phyloP scores from a whole-genome alignment of 805 yeast genomes.

The Wickerhamomyces xylosicus region DNA sequence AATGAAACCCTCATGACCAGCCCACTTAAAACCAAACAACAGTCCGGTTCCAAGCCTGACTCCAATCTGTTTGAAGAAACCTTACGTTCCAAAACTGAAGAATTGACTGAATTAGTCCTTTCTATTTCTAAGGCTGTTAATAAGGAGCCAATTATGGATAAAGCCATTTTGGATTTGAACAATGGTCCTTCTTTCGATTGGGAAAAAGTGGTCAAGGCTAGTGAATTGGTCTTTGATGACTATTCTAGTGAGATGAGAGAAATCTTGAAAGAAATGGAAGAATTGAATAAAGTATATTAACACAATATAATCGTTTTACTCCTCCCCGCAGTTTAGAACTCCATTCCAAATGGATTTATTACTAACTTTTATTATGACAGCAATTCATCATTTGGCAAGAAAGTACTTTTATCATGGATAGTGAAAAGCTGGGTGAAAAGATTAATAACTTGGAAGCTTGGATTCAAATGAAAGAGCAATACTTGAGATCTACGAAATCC shows the following conservation, averaged over 20 bases:
- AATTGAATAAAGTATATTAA: constrained; percentile 14
- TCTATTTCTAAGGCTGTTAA: background rate
- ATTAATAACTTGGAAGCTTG: constrained; percentile 14
- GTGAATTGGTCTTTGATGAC: constrained; percentile 12
- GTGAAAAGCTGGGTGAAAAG: constrained; percentile 11
- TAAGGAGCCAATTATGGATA: background rate
- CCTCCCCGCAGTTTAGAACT: too few relatives aligned
- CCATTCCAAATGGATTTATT: too few relatives aligned
- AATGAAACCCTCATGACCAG: too few relatives aligned
- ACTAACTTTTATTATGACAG: constrained; percentile 2
- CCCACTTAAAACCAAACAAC: too few relatives aligned
- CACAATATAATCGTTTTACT: too few relatives aligned
- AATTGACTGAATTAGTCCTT: background rate
- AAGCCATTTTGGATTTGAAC: background rate
- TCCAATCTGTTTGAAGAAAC: too few relatives aligned
- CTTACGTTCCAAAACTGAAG: background rate
- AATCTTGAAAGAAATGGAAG: constrained; percentile 14
- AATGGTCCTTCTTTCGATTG: constrained; percentile 5
- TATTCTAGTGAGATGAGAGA: constrained; percentile 14
- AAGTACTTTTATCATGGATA: constrained; percentile 15
- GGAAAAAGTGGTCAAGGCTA: constrained; percentile 7
- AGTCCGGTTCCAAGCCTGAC: too few relatives aligned
- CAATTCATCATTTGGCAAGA: constrained; percentile 19
- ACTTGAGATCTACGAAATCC: constrained; percentile 10
- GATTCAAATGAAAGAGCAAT: constrained; percentile 14